Conservation (phyloP, 139 green algal genomes). For the Coelastrella sp. region DNA sequence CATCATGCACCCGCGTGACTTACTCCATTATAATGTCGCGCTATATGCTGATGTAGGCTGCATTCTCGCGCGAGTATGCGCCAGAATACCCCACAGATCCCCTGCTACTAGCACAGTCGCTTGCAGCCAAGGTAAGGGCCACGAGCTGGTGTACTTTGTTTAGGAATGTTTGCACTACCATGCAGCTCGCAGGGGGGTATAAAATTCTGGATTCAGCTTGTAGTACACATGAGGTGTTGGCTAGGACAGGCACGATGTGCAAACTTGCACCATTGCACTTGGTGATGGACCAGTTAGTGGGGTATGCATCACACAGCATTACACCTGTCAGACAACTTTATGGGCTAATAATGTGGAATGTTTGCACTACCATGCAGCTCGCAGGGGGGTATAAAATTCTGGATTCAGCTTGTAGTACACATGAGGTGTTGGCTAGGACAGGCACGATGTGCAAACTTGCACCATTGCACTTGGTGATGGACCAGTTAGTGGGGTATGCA, state of each 20-base stretch:
- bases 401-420: too few species aligned
- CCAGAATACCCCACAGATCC: not conserved
- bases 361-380: not conserved
- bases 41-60: not conserved
- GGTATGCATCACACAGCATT: not conserved
- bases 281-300: too few species aligned
- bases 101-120: slow-evolving; percentile 1
- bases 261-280: not conserved
- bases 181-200: not conserved
- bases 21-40: too few species aligned
- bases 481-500: not conserved
- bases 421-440: too few species aligned
- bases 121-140: slow-evolving; percentile 13
- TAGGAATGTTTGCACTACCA: not conserved
- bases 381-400: not conserved
- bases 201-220: too few species aligned
- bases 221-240: too few species aligned
- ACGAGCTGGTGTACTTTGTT: not conserved
- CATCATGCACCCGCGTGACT: too few species aligned
- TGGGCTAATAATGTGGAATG: too few species aligned
- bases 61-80: not conserved
- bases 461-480: not conserved
- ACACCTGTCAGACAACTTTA: not conserved
- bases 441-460: not conserved
- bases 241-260: too few species aligned